Evolutionary conservation across 2,329 filamentous ascomycete species (phyloP).

Genomic region (Ophiocordyceps camponoti-floridani): DNA sequence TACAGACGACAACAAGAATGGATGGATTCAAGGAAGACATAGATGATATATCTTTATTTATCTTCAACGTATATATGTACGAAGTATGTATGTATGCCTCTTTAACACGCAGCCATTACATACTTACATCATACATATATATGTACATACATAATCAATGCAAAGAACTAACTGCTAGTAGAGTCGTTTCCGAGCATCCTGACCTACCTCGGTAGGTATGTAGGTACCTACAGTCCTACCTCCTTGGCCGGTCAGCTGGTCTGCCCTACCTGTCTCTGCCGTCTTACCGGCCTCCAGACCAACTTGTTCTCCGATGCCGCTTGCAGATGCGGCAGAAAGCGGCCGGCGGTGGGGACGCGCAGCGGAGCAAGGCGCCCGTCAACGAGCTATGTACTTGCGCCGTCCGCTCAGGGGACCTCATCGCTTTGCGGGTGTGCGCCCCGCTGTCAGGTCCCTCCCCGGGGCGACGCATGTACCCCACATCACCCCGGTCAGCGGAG

Average conservation of each 20-base stretch:
- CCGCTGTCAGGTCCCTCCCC: not conserved
- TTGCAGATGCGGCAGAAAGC: not conserved
- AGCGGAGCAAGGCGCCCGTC: not conserved
- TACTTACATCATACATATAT: no score
- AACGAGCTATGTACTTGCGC: not conserved
- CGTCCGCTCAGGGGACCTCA: not conserved
- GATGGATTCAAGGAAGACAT: no score
- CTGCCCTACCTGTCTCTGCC: not conserved
- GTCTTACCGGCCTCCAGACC: not conserved
- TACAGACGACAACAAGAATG: not conserved
- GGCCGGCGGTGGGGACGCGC: not conserved
- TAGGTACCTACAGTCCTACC: no score
- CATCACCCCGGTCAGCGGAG: not conserved
- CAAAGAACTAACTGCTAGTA: no score
- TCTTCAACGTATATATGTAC: no score
- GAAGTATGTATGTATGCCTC: no score
- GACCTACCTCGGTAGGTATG: no score
- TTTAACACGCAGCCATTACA: no score
- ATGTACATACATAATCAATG: no score
- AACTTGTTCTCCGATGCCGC: not conserved
- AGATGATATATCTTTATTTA: no score
- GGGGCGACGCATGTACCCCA: not conserved
- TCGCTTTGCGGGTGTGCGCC: not conserved
- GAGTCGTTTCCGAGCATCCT: no score
- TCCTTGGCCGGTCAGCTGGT: not conserved